Conservation (phyloP, 2,329 filamentous ascomycete species). For the Aspergillus fijiensis region DNA sequence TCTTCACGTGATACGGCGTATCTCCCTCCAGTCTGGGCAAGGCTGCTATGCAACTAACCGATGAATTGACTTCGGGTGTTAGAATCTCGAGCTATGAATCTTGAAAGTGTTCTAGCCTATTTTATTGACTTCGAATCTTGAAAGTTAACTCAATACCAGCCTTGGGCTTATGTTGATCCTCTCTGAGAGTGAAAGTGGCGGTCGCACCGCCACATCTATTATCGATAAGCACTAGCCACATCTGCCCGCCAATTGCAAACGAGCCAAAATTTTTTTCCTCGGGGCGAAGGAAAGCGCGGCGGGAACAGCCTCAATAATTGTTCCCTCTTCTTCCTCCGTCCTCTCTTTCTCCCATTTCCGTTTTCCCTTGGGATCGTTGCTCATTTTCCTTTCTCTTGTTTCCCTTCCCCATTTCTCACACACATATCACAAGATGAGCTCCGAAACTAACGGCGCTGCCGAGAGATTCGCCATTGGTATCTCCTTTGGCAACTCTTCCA, state of each 20-base stretch:
- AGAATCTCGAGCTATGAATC: neutral
- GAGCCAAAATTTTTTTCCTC: slow-evolving; percentile 34
- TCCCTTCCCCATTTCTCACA: slow-evolving; percentile 12
- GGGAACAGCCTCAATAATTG: slow-evolving; percentile 8
- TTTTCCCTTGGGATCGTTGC: slow-evolving; percentile 19
- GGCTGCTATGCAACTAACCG: neutral
- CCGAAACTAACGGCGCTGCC: slow-evolving; percentile 55
- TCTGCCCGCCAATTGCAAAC: slow-evolving; percentile 26
- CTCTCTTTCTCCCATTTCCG: slow-evolving; percentile 16
- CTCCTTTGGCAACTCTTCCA: slow-evolving; percentile 97
- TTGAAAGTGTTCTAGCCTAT: neutral
- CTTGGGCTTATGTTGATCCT: neutral
- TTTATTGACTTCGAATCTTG: neutral
- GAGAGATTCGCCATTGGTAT: slow-evolving; percentile 81
- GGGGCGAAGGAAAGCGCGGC: slow-evolving; percentile 14
- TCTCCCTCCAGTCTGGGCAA: neutral
- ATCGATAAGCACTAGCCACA: slow-evolving; percentile 41
- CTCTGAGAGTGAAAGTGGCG: neutral
- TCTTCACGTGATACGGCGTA: slow-evolving; percentile 29
- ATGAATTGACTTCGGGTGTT: too few species aligned
- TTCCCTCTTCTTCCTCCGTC: slow-evolving; percentile 22
- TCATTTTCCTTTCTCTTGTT: slow-evolving; percentile 6
- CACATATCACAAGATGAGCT: slow-evolving; percentile 41
- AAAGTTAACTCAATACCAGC: neutral
- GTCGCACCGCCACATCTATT: slow-evolving; percentile 31